Conservation (phyloP, 371 early-diverging fungal species). For the Coemansia sp. region DNA sequence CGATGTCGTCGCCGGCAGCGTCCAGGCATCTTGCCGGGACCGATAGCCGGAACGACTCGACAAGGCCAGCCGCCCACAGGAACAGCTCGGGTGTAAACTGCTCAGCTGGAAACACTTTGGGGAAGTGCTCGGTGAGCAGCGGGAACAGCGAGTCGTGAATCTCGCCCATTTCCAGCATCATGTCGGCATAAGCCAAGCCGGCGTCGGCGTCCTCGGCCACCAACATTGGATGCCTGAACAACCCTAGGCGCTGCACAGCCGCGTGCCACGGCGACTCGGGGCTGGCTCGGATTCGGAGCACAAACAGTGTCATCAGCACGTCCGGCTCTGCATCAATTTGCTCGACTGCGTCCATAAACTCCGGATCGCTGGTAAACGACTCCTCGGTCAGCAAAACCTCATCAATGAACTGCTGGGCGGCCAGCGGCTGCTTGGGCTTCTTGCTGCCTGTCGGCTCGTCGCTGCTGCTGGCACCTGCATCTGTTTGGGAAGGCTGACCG, state of each 20-base stretch:
- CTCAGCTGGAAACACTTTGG: constrained; percentile 20
- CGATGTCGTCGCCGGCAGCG: constrained; percentile 1
- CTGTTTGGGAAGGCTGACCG: background rate
- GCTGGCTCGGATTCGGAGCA: constrained; percentile 18
- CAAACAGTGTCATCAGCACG: constrained; percentile 22
- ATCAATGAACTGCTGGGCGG: constrained; percentile 8
- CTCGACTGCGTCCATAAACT: constrained; percentile 21
- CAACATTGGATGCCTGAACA: constrained; percentile 34
- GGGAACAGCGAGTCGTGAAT: constrained; percentile 39
- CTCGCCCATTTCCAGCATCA: constrained; percentile 32
- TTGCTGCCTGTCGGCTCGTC: background rate
- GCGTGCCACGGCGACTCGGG: constrained; percentile 23
- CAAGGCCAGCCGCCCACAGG: constrained; percentile 46
- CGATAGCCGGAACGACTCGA: constrained; percentile 22
- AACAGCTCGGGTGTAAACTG: constrained; percentile 31
- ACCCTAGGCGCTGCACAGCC: constrained; percentile 14
- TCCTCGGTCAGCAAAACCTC: constrained; percentile 19
- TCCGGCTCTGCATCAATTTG: constrained; percentile 33
- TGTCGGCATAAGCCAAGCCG: constrained; percentile 16
- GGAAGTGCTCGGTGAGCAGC: constrained; percentile 37
- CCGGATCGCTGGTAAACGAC: constrained; percentile 20
- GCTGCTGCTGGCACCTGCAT: background rate
- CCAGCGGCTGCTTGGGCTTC: background rate
- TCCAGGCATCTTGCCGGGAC: constrained; percentile 7
- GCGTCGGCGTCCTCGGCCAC: background rate